Evolutionary conservation across 306 rosid species (phyloP).

Genomic region (Vigna hirtella): DNA sequence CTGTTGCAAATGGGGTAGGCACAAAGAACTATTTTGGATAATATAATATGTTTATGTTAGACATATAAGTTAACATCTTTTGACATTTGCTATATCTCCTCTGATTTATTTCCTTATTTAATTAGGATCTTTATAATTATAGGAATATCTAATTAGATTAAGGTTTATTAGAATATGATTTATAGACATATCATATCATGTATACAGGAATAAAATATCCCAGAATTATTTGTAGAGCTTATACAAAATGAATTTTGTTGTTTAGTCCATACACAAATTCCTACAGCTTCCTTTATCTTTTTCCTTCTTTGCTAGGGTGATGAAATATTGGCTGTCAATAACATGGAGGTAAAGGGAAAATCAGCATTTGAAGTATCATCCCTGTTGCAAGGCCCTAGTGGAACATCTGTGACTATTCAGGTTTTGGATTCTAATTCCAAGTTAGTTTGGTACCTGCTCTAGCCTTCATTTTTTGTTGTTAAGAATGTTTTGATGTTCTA

Average conservation of each 20-base stretch:
- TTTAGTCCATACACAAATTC: too few species aligned
- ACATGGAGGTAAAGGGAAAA: constrained; percentile 76
- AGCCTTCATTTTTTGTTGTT: constrained; percentile 35
- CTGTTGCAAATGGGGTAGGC: neutral
- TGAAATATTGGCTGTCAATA: constrained; percentile 89
- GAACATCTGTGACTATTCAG: constrained; percentile 86
- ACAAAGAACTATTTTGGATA: constrained; percentile 1
- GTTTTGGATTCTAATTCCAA: constrained; percentile 68
- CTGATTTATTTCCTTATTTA: too few species aligned
- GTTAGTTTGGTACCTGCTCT: constrained; percentile 49
- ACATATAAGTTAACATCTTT: too few species aligned
- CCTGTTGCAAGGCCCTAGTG: constrained; percentile 87
- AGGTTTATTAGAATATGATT: too few species aligned
- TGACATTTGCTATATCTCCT: too few species aligned
- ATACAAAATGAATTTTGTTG: too few species aligned
- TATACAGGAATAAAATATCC: too few species aligned
- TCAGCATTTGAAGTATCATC: constrained; percentile 94
- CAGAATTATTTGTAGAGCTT: too few species aligned
- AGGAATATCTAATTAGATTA: too few species aligned
- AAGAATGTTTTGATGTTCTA: constrained; percentile 31
- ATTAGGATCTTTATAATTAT: too few species aligned
- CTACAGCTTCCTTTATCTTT: neutral
- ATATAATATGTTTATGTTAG: neutral
- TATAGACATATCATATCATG: too few species aligned
- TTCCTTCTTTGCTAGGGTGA: constrained; percentile 70